Evolutionary conservation across 2,329 filamentous ascomycete genomes (phyloP).

Genomic region (Corinectria fuckeliana): DNA sequence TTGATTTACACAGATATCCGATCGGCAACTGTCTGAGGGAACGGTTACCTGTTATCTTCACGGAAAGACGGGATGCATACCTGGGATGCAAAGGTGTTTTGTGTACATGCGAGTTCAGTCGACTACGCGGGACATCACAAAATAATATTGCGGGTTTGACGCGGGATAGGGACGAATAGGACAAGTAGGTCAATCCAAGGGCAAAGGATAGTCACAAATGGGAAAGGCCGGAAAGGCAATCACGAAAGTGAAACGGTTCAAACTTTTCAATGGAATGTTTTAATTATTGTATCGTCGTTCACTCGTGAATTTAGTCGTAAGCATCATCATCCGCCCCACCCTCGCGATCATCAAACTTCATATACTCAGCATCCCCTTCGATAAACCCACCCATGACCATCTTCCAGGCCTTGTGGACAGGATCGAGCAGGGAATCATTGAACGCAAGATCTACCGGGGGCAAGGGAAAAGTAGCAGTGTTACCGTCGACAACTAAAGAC

Average conservation of each 20-base stretch:
- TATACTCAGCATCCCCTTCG: slow-evolving; percentile 62
- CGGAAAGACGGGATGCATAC: background rate
- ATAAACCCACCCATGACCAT: slow-evolving; percentile 60
- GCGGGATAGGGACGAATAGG: background rate
- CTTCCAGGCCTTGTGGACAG: slow-evolving; percentile 75
- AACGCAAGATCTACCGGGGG: slow-evolving; percentile 72
- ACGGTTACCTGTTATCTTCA: background rate
- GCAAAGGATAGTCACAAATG: background rate
- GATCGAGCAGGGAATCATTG: slow-evolving; percentile 71
- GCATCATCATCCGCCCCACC: slow-evolving; percentile 64
- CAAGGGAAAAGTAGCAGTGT: slow-evolving; percentile 63
- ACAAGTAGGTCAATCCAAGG: too few species aligned
- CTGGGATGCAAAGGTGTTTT: background rate
- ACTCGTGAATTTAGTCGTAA: slow-evolving; percentile 46
- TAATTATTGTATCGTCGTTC: slow-evolving; percentile 10
- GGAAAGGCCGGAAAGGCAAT: too few species aligned
- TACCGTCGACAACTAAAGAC: slow-evolving; percentile 44
- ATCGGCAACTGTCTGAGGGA: background rate
- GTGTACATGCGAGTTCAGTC: background rate
- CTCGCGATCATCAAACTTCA: slow-evolving; percentile 81
- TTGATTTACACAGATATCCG: slow-evolving; percentile 7
- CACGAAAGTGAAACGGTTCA: too few species aligned
- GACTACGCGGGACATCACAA: background rate
- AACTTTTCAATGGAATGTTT: background rate
- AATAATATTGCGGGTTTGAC: background rate